Base-by-base conservation (phyloP, 202 grass and related monocot species). In the Schoenoplectus triqueter region DNA sequence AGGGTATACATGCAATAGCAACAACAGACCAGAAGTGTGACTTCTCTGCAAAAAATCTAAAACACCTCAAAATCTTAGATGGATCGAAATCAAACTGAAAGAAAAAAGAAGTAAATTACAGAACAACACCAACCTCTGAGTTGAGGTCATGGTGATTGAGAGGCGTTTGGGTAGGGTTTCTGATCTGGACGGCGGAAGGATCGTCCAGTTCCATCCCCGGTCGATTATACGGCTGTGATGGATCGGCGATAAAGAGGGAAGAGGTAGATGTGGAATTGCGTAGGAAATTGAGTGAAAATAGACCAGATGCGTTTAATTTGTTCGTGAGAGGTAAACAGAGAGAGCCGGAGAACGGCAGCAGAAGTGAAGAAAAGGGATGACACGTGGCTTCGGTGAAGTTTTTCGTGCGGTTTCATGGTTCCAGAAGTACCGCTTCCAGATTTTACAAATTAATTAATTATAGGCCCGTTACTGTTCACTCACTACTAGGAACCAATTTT, bases 131-230 rank as follows among this genome's bases (percentile, higher is more conserved):
- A 64, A 97, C 94, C 92, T 94, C 67, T 5, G 84, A 78, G 85
- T 94, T 94, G 87, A 97, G 92, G 88, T 94, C 94, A 48, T 90
- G 90, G 83, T 92, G 91, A 64, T 86, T 83, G 54, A 87, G 73
- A 71, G 88, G 88, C 1, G 61, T 80, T 69, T 74, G 69, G 40
- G 60, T 75, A 57, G 80, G 89, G 88, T 72, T 88, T 88, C 86
- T 92, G 69, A 22, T 66, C 22, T 63, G 85, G 50, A 4, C 45
- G 49, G n/a, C 69, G 74, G n/a, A 83, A 4, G 84, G 85, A 31
- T 88, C 90, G 66, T 92, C 88, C 90, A 83, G 70, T 55, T 91
- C 93, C 93, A 97, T 93, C 73, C 55, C 82, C 86, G 62, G 50
- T 44, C 84, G 71, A 70, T 42, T 85, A 83, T 69, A 11, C 59